Base-by-base conservation (phyloP, 768 basidiomycete genomes). In the Krasilnikovozyma curviuscula region DNA sequence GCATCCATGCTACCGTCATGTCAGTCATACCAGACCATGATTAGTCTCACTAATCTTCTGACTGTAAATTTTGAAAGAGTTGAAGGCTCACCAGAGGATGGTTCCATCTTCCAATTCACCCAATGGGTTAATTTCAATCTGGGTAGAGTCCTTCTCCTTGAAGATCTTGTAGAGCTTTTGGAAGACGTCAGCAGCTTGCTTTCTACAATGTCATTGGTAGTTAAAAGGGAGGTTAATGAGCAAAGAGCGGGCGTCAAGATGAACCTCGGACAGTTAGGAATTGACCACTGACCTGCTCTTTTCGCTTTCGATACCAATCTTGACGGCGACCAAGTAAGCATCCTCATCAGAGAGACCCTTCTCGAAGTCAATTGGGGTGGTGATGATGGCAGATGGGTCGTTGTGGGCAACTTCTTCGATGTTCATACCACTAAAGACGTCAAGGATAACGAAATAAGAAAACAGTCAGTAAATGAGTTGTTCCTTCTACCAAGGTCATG, bases 1-100 rank as follows among this genome's bases (percentile, higher is more conserved):
- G 93, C 93, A 65, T 98, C 93, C 93, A 98, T 97, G 70, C 89
- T 91, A 55, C n/a, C n/a, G n/a, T n/a, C n/a, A n/a, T n/a, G n/a
- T n/a, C n/a, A n/a, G n/a, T n/a, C n/a, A n/a, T n/a, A n/a, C n/a
- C 12, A 53, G 39, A 49, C 28, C 19, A 19, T 21, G 18, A 29
- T 2, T 10, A 43, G 25, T 23, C 30, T n/a, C 2, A 14, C 9
- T 30, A 29, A 35, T 12, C 21, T 10, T 32, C 21, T 30, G 29
- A 13, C 3, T 4, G 35, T 21, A 41, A 31, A 12, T 21, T 13
- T 6, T 10, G 16, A 28, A 49, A 19, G 28, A 25, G 27, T 21
- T 0, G 25, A 31, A 34, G 4, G 67, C 75, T 55, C 57, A 85
- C 86, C 91, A 97, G 42, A 97, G 77, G 44, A 98, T 89, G 52